Base-by-base conservation (phyloP, 148 eudicot species). In the Talinum fruticosum region DNA sequence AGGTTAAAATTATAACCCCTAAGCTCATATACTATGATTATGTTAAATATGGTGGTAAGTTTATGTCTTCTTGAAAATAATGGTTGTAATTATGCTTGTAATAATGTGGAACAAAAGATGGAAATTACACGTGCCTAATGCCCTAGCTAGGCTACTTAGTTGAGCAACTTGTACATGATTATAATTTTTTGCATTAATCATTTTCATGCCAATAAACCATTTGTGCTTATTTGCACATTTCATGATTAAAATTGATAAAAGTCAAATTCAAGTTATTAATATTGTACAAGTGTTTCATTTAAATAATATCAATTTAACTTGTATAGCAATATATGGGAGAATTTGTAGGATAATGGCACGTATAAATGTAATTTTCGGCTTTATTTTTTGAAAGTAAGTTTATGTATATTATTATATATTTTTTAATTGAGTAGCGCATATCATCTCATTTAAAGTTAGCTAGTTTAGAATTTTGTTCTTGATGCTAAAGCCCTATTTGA, bases 11-110 rank as follows among this genome's bases (percentile, higher is more conserved):
- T 59, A 59, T 59, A 59, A 59, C 28, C 64, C 64, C 64, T 59
- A 59, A 59, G 64, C 64, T 59, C 64, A 59, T 59, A 23, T 59
- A 59, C 29, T 59, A 59, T 59, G 29, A 59, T 59, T 59, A 59
- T 59, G 64, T 59, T 59, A n/a, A n/a, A n/a, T n/a, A 59, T 59
- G 28, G 23, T n/a, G 6, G n/a, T 13, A 4, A 59, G n/a, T 51
- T 51, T 51, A 19, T 51, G 57, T 19, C 64, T 59, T 59, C 28
- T 59, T 59, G 29, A n/a, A 1, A n/a, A 59, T 59, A 13, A 59
- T 59, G 64, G 12, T 23, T 59, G 2, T 59, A 59, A 59, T 59
- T 8, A 59, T 59, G 64, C 28, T 29, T 23, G 10, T 59, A 59
- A 59, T 59, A 59, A 59, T 59, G 64, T 59, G 28, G 64, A 59